Evolutionary conservation across 192 early-diverging fungal species (phyloP).

Genomic region (Coemansia sp.): DNA sequence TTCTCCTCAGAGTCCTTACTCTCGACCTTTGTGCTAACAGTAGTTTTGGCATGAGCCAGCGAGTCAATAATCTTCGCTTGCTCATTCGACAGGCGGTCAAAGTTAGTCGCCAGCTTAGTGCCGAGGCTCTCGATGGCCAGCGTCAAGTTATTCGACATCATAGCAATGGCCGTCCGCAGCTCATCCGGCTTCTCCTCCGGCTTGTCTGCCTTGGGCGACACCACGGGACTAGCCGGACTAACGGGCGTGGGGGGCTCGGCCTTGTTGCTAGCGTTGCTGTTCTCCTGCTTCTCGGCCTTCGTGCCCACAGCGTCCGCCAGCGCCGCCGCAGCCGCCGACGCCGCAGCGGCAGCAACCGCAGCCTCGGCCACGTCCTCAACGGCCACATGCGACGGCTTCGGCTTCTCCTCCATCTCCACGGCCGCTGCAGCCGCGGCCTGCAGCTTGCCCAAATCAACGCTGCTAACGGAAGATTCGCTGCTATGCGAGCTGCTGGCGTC

Average conservation of each 20-base stretch:
- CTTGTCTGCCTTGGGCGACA: background rate
- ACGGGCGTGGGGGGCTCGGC: constrained; percentile 30
- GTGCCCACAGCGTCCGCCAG: constrained; percentile 2
- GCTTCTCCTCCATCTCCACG: constrained; percentile 25
- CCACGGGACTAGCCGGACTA: background rate
- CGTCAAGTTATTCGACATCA: constrained; percentile 46
- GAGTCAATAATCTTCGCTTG: constrained; percentile 40
- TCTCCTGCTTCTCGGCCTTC: background rate
- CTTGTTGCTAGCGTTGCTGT: constrained; percentile 30
- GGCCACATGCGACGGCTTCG: constrained; percentile 16
- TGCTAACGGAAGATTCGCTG: constrained; percentile 18
- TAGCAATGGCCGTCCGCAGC: constrained; percentile 34
- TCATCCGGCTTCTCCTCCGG: constrained; percentile 18
- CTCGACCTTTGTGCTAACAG: background rate
- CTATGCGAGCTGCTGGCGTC: background rate
- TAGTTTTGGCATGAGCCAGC: constrained; percentile 9
- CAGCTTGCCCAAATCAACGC: constrained; percentile 20
- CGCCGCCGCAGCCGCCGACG: constrained; percentile 2
- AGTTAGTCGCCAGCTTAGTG: constrained; percentile 41
- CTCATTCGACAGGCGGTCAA: constrained; percentile 43
- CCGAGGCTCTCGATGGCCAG: constrained; percentile 49
- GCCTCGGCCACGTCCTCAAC: constrained; percentile 36
- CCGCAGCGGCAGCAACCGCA: constrained; percentile 24
- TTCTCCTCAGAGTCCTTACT: constrained; percentile 1
- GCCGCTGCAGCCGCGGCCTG: constrained; percentile 4